Percentiles rank a stretch among this genome's conserved stretches.
These are phyloP conservation scores for Fagopyrum esculentum DNA, from an alignment of 148 eudicot genomes.

Conservation along the genomic window DNA sequence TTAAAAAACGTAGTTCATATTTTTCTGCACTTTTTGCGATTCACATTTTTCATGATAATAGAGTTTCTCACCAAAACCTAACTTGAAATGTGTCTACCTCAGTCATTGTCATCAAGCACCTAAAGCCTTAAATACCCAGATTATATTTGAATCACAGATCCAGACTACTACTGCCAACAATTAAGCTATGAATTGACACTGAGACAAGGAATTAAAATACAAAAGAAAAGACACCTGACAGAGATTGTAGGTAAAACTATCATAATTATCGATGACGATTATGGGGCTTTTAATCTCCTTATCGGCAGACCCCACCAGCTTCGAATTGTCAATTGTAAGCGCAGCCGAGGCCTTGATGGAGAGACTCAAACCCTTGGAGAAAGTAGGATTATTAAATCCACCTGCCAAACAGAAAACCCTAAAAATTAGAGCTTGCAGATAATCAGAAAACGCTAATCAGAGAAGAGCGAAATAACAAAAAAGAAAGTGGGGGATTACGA, in stretches of 20 bases:
- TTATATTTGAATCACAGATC: background rate
- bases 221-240: slow-evolving; percentile 55
- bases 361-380: slow-evolving; percentile 8
- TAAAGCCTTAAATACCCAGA: background rate
- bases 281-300: slow-evolving; percentile 29
- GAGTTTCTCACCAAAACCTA: no score
- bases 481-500: background rate
- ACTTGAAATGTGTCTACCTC: background rate
- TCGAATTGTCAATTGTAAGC: slow-evolving; percentile 14
- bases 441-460: background rate
- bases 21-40: no score
- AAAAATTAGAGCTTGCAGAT: background rate
- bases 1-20: no score
- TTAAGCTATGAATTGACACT: background rate
- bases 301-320: slow-evolving; percentile 12
- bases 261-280: slow-evolving; percentile 87
- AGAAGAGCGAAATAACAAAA: background rate
- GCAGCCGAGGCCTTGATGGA: slow-evolving; percentile 19
- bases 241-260: slow-evolving; percentile 96
- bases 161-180: background rate
- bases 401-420: slow-evolving; percentile 9
- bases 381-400: background rate
- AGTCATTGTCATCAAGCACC: background rate
- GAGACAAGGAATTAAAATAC: background rate
- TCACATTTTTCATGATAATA: no score